Evolutionary conservation across 192 early-diverging fungal species (phyloP), one percentile per base, ranked within the genome.

Genomic region (Lobulomyces angularis): DNA sequence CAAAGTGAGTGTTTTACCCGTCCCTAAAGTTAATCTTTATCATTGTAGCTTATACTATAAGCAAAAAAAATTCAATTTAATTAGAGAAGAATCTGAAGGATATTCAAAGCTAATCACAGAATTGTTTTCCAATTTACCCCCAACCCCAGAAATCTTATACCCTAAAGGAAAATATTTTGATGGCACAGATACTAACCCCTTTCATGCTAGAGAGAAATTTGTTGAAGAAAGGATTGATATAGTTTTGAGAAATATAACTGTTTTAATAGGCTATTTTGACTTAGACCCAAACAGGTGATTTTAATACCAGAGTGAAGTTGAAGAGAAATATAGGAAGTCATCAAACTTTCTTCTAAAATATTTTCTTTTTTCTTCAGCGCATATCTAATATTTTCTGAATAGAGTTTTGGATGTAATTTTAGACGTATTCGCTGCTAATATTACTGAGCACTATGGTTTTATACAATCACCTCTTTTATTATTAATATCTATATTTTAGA

Each of bases 261-360:
- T 53, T 26, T 43, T 79, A 28, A 74, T 80, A 37, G 76, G 84
- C 19, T 80, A 74, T 28, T 90, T 90, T 52, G 67, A 75, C 46
- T 53, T 90, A 33, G 86, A 90, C 42, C 85, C 85, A 0, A 86
- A 81, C 57, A n/a, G n/a, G n/a, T n/a, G n/a, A n/a, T n/a, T n/a
- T n/a, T n/a, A n/a, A n/a, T n/a, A n/a, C n/a, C n/a, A n/a, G n/a
- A n/a, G n/a, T n/a, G n/a, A n/a, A n/a, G n/a, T n/a, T n/a, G n/a
- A n/a, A n/a, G n/a, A n/a, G n/a, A n/a, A n/a, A n/a, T n/a, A n/a
- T n/a, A n/a, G n/a, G n/a, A n/a, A n/a, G n/a, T n/a, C n/a, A n/a
- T n/a, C n/a, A n/a, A n/a, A n/a, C n/a, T n/a, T n/a, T n/a, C n/a
- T n/a, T n/a, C n/a, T n/a, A n/a, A n/a, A n/a, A n/a, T n/a, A n/a